Percentiles rank a stretch among this genome's conserved stretches.
phyloP scores from a whole-genome alignment of 495 filamentous ascomycete species.

The Friedmanniomyces simplex region DNA sequence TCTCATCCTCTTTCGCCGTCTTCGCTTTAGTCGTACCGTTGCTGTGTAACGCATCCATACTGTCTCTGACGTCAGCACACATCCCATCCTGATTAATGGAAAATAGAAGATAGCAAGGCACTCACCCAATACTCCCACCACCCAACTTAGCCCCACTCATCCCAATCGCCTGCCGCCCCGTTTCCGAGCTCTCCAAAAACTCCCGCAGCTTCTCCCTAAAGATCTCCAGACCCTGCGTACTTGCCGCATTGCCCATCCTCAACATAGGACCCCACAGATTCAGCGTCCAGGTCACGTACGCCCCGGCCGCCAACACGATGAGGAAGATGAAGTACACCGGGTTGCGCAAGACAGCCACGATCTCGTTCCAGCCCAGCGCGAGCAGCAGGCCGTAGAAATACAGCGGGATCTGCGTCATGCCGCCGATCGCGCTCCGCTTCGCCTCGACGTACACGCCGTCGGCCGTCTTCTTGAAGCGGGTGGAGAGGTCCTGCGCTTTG shows the following conservation, averaged over 20 bases:
- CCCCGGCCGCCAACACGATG: conserved; percentile 59
- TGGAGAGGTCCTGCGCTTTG: conserved; percentile 77
- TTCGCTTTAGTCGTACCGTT: conserved; percentile 44
- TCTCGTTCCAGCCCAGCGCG: conserved; percentile 94
- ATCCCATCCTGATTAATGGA: no score
- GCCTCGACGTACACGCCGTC: conserved; percentile 97
- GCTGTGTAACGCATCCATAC: conserved; percentile 50
- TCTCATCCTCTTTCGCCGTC: conserved; percentile 27
- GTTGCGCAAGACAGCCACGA: conserved; percentile 82
- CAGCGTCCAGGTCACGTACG: conserved; percentile 81
- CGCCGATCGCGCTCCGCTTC: conserved; percentile 90
- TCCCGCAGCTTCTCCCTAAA: conserved; percentile 80
- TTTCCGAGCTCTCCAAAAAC: conserved; percentile 72
- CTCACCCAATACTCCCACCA: conserved; percentile 7
- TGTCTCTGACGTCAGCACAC: conserved; percentile 29
- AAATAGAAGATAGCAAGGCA: neutral
- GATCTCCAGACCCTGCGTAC: conserved; percentile 73
- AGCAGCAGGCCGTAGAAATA: conserved; percentile 88
- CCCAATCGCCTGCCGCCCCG: conserved; percentile 66
- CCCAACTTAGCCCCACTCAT: conserved; percentile 46
- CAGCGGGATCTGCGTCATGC: conserved; percentile 84
- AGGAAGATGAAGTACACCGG: conserved; percentile 86
- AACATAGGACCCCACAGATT: conserved; percentile 94
- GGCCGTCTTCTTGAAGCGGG: conserved; percentile 95
- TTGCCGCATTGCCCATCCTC: conserved; percentile 85